Evolutionary conservation across 495 filamentous ascomycete genomes (phyloP), one percentile per base, ranked within the genome.

Genomic region (Rhypophila decipiens): DNA sequence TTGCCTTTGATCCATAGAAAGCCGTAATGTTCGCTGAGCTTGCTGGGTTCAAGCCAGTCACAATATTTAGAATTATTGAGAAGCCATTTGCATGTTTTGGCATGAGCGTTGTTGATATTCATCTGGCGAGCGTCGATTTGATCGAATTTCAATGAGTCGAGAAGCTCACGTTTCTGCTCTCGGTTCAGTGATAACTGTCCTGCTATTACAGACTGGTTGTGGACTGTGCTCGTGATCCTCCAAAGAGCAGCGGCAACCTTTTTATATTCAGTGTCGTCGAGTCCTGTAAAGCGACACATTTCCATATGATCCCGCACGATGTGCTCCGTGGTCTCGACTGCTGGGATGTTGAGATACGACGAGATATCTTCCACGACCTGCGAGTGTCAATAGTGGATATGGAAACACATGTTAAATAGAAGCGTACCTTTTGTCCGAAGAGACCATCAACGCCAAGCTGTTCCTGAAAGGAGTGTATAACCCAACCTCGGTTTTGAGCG

Each of bases 1-100:
- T 81, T 79, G 2, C 77, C 77, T 49, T 66, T 76, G 36, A 83
- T 72, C 78, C 77, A 82, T 13, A 82, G 40, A 38, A 82, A 66
- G 7, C 77, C 75, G 39, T 70, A 56, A 50, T 75, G 72, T 11
- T 73, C 31, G 4, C 17, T 3, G 10, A 68, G 24, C 24, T 66
- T 58, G 5, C n/a, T 33, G 4, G 44, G 18, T 42, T 75, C 61
- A 10, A 78, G 65, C 77, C 76, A 82, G n/a, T 58, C 44, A 9
- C 46, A 15, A 47, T 75, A 79, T n/a, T 68, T 50, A 1, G 56
- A 35, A 5, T 63, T 59, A 1, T 53, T 47, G 3, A 76, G 51
- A 15, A 82, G 47, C 77, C 76, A 82, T 52, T 46, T 34, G 44
- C 76, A 80, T 21, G 76, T 79, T 42, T 65, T 63, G 22, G 34